Evolutionary conservation across 495 filamentous ascomycete genomes (phyloP).

Genomic region (Aspergillus nanangensis): DNA sequence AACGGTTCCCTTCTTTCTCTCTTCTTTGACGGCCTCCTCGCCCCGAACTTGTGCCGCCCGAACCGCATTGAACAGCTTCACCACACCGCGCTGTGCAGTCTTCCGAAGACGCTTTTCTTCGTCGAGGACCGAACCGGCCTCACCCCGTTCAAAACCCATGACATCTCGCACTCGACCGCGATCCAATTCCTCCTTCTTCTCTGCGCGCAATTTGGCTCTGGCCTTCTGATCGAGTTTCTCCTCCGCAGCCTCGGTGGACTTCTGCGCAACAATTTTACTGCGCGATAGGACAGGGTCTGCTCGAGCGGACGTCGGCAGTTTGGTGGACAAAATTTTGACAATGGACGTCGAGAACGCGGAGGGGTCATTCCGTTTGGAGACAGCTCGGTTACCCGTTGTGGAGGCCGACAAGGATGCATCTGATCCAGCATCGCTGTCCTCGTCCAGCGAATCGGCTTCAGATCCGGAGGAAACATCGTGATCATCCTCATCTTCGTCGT

Average conservation of each 20-base stretch:
- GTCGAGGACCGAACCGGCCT: constrained; percentile 57
- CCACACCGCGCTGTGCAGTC: constrained; percentile 84
- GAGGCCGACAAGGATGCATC: constrained; percentile 17
- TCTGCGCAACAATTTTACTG: constrained; percentile 61
- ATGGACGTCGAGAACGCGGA: constrained; percentile 86
- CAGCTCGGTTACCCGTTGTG: constrained; percentile 18
- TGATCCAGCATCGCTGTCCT: constrained; percentile 22
- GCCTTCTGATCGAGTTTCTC: constrained; percentile 76
- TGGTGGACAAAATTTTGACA: constrained; percentile 81
- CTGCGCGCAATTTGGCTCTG: constrained; percentile 68
- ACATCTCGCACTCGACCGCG: constrained; percentile 87
- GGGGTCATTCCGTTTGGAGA: constrained; percentile 81
- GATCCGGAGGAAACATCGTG: constrained; percentile 33
- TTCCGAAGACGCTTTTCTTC: constrained; percentile 78
- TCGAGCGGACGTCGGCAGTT: constrained; percentile 74
- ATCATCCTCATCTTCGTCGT: constrained; percentile 34
- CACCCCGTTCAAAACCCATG: constrained; percentile 47
- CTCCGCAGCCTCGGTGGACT: constrained; percentile 62
- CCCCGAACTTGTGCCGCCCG: constrained; percentile 84
- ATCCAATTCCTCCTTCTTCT: constrained; percentile 77
- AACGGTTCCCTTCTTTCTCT: constrained; percentile 66
- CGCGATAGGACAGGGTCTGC: constrained; percentile 86
- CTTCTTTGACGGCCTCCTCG: constrained; percentile 64
- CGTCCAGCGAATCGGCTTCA: constrained; percentile 18
- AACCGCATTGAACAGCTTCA: constrained; percentile 95